A percentile compares a stretch with the other conserved stretches of the same genome.
phyloP scores from a whole-genome alignment of 2,329 filamentous ascomycete genomes.

The Aspergillus amoenus region DNA sequence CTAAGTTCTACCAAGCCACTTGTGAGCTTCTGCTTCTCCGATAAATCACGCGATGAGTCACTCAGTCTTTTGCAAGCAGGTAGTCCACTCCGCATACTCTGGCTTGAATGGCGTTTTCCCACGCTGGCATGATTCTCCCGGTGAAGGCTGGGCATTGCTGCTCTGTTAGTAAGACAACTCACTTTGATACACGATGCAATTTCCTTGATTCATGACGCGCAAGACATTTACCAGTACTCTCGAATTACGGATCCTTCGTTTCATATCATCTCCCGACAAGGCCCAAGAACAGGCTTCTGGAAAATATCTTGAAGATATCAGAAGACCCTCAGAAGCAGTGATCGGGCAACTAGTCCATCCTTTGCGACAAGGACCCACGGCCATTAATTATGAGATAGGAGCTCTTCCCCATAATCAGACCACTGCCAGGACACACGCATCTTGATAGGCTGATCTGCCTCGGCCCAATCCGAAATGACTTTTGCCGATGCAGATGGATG shows the following conservation, averaged over 20 bases:
- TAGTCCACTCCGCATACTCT: neutral
- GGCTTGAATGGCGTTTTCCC: neutral
- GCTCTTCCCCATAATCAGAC: neutral
- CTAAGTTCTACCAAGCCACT: neutral
- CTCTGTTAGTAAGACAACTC: too few species aligned
- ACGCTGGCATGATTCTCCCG: too few species aligned
- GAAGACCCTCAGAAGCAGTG: neutral
- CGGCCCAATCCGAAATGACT: neutral
- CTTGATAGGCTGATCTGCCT: neutral
- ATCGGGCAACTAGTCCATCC: neutral
- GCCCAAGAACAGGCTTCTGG: neutral
- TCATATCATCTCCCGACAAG: neutral
- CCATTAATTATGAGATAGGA: too few species aligned
- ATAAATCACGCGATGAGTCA: slow-evolving; percentile 4
- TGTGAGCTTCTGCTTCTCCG: slow-evolving; percentile 5
- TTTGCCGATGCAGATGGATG: neutral
- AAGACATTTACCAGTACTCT: neutral
- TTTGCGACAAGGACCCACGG: neutral
- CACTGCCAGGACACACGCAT: neutral
- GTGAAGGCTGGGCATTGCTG: too few species aligned
- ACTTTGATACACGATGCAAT: too few species aligned
- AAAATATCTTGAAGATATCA: neutral
- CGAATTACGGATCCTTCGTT: neutral
- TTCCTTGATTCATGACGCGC: neutral
- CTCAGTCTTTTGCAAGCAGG: too few species aligned